Percentiles rank a stretch among this genome's conserved stretches.
Conservation (phyloP, 2,329 filamentous ascomycete species). For the Diaporthe sp. region DNA sequence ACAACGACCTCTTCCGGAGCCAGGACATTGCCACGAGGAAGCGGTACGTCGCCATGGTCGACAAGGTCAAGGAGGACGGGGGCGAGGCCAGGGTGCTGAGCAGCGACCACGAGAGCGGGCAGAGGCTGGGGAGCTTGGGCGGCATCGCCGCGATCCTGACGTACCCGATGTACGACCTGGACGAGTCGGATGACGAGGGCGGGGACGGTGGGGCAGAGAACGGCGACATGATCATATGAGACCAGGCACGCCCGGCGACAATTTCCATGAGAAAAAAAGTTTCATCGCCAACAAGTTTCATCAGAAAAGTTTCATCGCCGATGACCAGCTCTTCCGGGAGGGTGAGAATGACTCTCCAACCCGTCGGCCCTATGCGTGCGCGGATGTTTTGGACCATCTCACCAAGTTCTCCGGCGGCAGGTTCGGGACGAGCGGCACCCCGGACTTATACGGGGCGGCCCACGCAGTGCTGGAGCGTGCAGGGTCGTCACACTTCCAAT, state of each 20-base stretch:
- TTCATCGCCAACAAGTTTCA: background rate
- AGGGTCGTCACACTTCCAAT: background rate
- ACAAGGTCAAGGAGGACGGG: conserved; percentile 87
- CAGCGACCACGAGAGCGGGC: conserved; percentile 93
- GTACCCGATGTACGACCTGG: conserved; percentile 85
- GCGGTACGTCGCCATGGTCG: conserved; percentile 87
- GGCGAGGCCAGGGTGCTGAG: conserved; percentile 92
- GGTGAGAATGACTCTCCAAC: background rate
- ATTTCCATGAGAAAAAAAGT: background rate
- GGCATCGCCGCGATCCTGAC: conserved; percentile 92
- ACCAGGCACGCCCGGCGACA: background rate
- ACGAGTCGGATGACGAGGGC: conserved; percentile 73
- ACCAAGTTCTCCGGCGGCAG: background rate
- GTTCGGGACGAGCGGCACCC: background rate
- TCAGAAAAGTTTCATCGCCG: background rate
- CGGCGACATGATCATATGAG: conserved; percentile 46
- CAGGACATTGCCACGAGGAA: conserved; percentile 82
- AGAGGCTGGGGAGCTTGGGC: conserved; percentile 84
- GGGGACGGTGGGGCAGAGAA: conserved; percentile 48
- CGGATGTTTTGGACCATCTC: background rate
- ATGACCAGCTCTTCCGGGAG: background rate
- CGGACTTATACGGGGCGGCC: background rate
- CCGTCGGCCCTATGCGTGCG: background rate
- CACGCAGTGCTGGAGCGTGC: background rate
- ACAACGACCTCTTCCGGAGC: conserved; percentile 87